Base-by-base conservation (phyloP, 73 alveolate species). In the Stentor coeruleus region DNA sequence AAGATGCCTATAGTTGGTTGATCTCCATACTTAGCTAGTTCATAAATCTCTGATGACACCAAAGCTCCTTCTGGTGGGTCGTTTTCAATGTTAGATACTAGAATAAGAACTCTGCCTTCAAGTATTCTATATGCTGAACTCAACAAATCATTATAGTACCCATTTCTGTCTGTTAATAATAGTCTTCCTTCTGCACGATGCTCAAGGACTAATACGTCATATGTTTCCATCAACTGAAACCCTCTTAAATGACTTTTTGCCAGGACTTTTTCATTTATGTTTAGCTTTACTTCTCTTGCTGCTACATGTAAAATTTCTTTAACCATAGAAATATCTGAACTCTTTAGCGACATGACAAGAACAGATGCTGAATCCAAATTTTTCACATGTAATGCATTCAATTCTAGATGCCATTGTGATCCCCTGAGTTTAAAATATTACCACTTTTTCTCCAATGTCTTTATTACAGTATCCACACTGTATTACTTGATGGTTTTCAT, bases 111-210 rank as follows among this genome's bases (percentile, higher is more conserved):
- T 66, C 79, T 20, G 11, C 79, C 79, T 66, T 66, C 79, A 20
- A 66, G 11, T 20, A 33, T 11, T 66, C 79, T 66, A 38, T 20
- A 75, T 20, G 58, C 83, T 1, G 35, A 14, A 20, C 80, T 30
- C 2, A 75, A 40, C 11, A 75, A 75, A 75, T 75, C 83, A 2
- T 75, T 37, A 38, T 39, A 75, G 38, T 37, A 40, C 0, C 83
- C 83, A 75, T 75, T 75, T 75, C 83, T 28, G 38, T 75, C 83
- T 1, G 83, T 75, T 3, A 75, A 75, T 37, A 75, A 66, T 14
- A 75, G 83, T 35, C 83, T 14, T 1, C 83, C 83, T 75, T 75
- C 83, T 0, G 74, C 26, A 14, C 72, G 26, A 38, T 75, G 83
- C 14, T 20, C 40, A 0, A 75, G 72, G 6, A 75, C 6, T 31